A percentile compares a stretch with the other conserved stretches of the same genome.
These are phyloP conservation scores for Tanacetum coccineum DNA, from an alignment of 129 eudicot species.

Conservation along the genomic window DNA sequence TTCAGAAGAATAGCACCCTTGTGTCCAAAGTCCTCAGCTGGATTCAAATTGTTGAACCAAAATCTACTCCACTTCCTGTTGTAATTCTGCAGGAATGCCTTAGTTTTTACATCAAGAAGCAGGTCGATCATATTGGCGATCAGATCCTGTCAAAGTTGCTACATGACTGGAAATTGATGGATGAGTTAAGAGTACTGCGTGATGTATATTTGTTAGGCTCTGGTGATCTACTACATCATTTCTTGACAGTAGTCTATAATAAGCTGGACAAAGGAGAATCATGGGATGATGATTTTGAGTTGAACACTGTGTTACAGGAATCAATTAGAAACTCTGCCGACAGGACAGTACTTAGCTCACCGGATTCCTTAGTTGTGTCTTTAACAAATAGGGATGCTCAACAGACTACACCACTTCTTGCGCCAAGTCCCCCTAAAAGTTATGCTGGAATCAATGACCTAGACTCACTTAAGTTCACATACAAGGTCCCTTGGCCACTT, in stretches of 20 bases:
- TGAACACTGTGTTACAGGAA: conserved; percentile 91
- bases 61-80: conserved; percentile 69
- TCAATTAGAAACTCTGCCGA: conserved; percentile 91
- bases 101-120: conserved; percentile 75
- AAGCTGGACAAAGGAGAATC: conserved; percentile 94
- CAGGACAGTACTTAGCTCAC: conserved; percentile 64
- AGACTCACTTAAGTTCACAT: conserved; percentile 77
- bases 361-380: conserved; percentile 87
- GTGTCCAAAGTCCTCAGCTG: conserved; percentile 72
- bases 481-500: conserved; percentile 98
- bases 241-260: conserved; percentile 65
- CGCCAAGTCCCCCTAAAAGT: conserved; percentile 68
- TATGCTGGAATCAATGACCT: conserved; percentile 74
- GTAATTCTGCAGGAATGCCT: conserved; percentile 86
- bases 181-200: conserved; percentile 83
- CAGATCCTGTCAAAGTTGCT: conserved; percentile 85
- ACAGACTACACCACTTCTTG: conserved; percentile 34
- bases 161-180: conserved; percentile 91
- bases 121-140: conserved; percentile 88
- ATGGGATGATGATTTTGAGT: conserved; percentile 95
- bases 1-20: conserved; percentile 78
- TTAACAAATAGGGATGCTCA: conserved; percentile 56
- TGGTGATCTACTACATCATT: conserved; percentile 98
- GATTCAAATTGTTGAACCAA: conserved; percentile 67
- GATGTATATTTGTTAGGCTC: conserved; percentile 92